Conservation (phyloP, 345 rosid genomes). For the Moricandia moricandioides region DNA sequence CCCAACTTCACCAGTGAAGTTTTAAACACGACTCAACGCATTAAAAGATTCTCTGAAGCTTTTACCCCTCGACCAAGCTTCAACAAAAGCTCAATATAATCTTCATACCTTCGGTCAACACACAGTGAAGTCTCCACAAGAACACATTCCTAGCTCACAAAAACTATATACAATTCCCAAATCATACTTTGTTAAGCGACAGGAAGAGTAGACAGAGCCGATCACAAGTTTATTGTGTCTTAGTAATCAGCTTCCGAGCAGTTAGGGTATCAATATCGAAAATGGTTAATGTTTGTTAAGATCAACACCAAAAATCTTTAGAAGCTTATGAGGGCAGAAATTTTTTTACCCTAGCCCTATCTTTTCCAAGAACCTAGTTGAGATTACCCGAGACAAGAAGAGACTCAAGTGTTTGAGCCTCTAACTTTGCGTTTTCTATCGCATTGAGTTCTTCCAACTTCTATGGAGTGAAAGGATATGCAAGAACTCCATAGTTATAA, state of each 20-base stretch:
- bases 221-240: too few species aligned
- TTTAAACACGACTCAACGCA: background rate
- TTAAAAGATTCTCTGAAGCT: background rate
- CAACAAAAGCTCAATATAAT: background rate
- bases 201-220: too few species aligned
- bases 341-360: conserved; percentile 54
- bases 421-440: conserved; percentile 48
- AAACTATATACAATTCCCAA: too few species aligned
- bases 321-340: background rate
- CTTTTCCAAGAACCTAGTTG: conserved; percentile 57
- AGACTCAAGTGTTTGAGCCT: conserved; percentile 59
- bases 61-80: background rate
- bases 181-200: too few species aligned
- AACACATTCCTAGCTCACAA: background rate
- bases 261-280: too few species aligned
- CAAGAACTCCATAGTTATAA: conserved; percentile 55
- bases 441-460: conserved; percentile 59
- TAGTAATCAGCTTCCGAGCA: too few species aligned
- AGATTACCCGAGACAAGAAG: conserved; percentile 55
- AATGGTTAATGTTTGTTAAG: too few species aligned
- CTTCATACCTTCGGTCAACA: background rate
- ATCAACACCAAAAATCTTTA: background rate
- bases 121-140: background rate
- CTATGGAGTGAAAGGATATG: conserved; percentile 69
- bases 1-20: background rate